phyloP scores from a whole-genome alignment of 106 monocot species.

The Dendrobium huoshanense region DNA sequence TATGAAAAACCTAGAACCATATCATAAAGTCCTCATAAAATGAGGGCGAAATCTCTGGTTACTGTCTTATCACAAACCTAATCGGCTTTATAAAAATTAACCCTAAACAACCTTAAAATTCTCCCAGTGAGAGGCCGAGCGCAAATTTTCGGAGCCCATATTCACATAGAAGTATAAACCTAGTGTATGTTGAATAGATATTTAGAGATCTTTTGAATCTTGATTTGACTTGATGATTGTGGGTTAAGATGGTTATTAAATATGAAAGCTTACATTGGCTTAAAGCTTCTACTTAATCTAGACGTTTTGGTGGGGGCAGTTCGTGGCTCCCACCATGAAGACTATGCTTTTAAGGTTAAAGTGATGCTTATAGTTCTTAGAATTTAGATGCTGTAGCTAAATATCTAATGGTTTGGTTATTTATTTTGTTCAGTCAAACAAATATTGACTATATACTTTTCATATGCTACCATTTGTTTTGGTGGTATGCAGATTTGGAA shows the following conservation, averaged over 20 bases:
- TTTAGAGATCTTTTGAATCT: not conserved
- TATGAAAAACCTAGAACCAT: too few relatives aligned
- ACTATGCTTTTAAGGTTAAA: not conserved
- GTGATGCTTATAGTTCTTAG: not conserved
- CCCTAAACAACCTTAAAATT: too few relatives aligned
- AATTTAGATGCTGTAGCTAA: not conserved
- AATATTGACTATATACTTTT: not conserved
- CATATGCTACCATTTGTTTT: not conserved
- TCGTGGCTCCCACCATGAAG: not conserved
- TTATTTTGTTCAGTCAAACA: not conserved
- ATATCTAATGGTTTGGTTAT: not conserved
- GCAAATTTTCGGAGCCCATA: too few relatives aligned
- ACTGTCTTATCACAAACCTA: too few relatives aligned
- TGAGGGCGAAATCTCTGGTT: too few relatives aligned
- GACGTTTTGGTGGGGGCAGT: not conserved
- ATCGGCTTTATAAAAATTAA: too few relatives aligned
- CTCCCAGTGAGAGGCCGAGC: too few relatives aligned
- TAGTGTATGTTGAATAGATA: too few relatives aligned
- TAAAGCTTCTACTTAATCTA: not conserved
- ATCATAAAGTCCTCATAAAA: too few relatives aligned
- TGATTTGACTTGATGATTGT: not conserved
- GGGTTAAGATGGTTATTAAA: not conserved
- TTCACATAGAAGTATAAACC: too few relatives aligned
- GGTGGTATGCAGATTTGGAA: slow-evolving; percentile 63
- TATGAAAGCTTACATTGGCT: not conserved